phyloP scores from a whole-genome alignment of 352 stramenopile species.

The Blastocystis sp. region DNA sequence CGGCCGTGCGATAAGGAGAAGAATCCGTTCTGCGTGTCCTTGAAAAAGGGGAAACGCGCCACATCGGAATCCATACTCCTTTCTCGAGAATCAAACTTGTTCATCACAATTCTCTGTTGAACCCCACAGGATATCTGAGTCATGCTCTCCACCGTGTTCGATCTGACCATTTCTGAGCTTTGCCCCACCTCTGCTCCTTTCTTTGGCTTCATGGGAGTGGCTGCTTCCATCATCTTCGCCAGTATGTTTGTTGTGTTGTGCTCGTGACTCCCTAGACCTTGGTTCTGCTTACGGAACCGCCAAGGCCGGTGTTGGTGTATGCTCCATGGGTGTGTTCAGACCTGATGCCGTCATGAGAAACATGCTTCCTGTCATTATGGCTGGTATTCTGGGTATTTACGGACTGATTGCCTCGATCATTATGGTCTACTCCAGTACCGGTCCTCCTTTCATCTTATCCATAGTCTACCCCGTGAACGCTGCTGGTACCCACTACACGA shows the following conservation, averaged over 20 bases:
- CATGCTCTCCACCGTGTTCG: conserved; percentile 66
- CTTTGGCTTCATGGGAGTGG: conserved; percentile 99
- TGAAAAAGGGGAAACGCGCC: no score
- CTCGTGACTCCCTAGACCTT: conserved; percentile 79
- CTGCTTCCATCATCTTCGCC: conserved; percentile 85
- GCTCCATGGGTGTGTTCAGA: conserved; percentile 89
- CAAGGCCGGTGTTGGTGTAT: conserved; percentile 93
- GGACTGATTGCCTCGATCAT: conserved; percentile 83
- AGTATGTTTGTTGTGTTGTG: conserved; percentile 75
- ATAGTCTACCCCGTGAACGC: conserved; percentile 24
- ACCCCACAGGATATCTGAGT: no score
- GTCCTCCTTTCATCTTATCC: neutral
- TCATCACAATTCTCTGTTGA: no score
- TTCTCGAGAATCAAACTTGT: no score
- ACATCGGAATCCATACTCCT: no score
- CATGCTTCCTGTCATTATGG: conserved; percentile 98
- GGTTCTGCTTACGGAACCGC: conserved; percentile 91
- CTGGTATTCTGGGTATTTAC: conserved; percentile 86
- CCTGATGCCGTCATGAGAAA: conserved; percentile 93
- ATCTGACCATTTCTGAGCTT: conserved; percentile 80
- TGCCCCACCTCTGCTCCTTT: conserved; percentile 95
- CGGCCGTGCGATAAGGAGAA: no score
- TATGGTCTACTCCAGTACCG: conserved; percentile 73
- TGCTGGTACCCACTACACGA: conserved; percentile 74
- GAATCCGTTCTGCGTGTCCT: no score